Conservation (phyloP, 768 basidiomycete species). For the Suillus occidentalis region DNA sequence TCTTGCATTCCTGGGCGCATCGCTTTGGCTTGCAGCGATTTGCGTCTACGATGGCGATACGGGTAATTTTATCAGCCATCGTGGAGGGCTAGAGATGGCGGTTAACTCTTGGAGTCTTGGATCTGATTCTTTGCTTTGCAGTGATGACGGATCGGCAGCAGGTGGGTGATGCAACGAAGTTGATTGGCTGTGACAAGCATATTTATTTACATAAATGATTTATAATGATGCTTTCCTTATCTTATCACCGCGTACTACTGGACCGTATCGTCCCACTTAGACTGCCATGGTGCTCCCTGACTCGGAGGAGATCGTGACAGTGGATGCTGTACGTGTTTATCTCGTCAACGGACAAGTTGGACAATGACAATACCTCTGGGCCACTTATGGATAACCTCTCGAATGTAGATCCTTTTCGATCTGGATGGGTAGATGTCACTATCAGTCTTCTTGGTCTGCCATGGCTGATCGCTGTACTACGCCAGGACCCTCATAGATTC, state of each 20-base stretch:
- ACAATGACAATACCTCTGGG: not conserved
- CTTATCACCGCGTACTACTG: not conserved
- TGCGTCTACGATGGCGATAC: slow-evolving; percentile 92
- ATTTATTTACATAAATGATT: not conserved
- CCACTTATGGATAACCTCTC: slow-evolving; percentile 11
- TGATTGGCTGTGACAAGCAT: not conserved
- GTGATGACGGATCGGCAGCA: slow-evolving; percentile 1
- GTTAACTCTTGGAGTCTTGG: not conserved
- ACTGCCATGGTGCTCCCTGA: slow-evolving; percentile 8
- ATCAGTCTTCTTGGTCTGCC: not conserved
- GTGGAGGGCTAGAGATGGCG: slow-evolving; percentile 1
- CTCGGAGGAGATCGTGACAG: slow-evolving; percentile 32
- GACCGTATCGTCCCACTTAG: not conserved
- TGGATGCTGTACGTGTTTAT: slow-evolving; percentile 50
- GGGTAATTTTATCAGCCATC: slow-evolving; percentile 95
- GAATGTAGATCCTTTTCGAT: slow-evolving; percentile 60
- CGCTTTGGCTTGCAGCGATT: slow-evolving; percentile 96
- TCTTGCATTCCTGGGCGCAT: slow-evolving; percentile 98
- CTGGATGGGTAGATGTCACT: slow-evolving; percentile 55
- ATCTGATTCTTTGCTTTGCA: slow-evolving; percentile 1
- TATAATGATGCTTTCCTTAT: not conserved
- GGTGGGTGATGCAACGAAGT: not conserved
- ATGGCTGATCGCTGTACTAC: slow-evolving; percentile 6
- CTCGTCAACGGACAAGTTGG: not conserved
- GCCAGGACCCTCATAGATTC: slow-evolving; percentile 75